A percentile compares a stretch with the other conserved stretches of the same genome.
Evolutionary conservation across 805 yeast species (phyloP).

Genomic region (Teunomyces lycoperdinae): DNA sequence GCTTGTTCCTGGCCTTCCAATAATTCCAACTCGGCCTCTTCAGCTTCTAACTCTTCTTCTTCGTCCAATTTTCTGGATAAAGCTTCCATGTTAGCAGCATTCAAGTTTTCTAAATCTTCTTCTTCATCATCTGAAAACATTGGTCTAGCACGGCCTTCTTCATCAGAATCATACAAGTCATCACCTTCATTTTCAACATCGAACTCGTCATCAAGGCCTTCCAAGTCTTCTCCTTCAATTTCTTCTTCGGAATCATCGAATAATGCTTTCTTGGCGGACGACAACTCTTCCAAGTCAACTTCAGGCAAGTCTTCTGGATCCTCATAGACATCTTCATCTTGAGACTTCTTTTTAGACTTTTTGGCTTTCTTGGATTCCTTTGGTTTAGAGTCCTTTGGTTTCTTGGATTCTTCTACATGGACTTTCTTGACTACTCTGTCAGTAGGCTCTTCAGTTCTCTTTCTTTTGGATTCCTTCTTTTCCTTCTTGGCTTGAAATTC

Average conservation of each 20-base stretch:
- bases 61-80: conserved; percentile 66
- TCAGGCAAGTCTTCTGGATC: conserved; percentile 53
- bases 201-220: conserved; percentile 21
- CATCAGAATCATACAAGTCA: conserved; percentile 52
- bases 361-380: conserved; percentile 22
- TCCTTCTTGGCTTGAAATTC: conserved; percentile 57
- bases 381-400: conserved; percentile 14
- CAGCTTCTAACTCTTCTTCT: conserved; percentile 46
- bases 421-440: conserved; percentile 17
- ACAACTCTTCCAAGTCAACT: conserved; percentile 64
- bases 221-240: conserved; percentile 44
- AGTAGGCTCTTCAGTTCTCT: conserved; percentile 8
- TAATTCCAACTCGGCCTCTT: conserved; percentile 52
- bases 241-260: conserved; percentile 75
- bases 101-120: conserved; percentile 56
- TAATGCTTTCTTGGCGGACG: conserved; percentile 67
- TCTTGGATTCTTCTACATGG: conserved; percentile 14
- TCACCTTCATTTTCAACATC: conserved; percentile 37
- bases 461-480: conserved; percentile 15
- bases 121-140: conserved; percentile 80
- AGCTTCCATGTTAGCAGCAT: conserved; percentile 82
- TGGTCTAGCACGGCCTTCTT: conserved; percentile 58
- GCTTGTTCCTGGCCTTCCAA: conserved; percentile 47
- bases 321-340: conserved; percentile 32
- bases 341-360: conserved; percentile 15